Base-by-base conservation (phyloP, 108 stramenopile species). In the Epipyxis sp. region DNA sequence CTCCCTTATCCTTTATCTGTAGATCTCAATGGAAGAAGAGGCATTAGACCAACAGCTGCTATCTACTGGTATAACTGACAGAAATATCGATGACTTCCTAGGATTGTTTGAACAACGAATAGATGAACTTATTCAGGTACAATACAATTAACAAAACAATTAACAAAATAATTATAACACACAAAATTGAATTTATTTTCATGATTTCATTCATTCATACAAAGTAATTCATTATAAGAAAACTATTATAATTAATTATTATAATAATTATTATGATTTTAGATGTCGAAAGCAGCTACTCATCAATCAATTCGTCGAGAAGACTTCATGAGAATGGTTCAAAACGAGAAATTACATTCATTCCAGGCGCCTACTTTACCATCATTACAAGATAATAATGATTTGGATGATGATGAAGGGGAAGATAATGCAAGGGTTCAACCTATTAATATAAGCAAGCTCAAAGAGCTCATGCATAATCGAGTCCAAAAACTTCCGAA, bases 121-220 rank as follows among this genome's bases (percentile, higher is more conserved):
- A 39, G 77, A 40, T 77, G 77, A 81, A 41, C 57, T 81, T 20
- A 59, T 81, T n/a, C 81, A 81, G 59, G 39, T 76, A n/a, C n/a
- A n/a, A n/a, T n/a, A n/a, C n/a, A n/a, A n/a, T n/a, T n/a, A n/a
- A n/a, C n/a, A n/a, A n/a, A n/a, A n/a, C n/a, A n/a, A n/a, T n/a
- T n/a, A n/a, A n/a, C n/a, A n/a, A n/a, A n/a, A n/a, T n/a, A 57
- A 57, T n/a, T n/a, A n/a, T n/a, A n/a, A n/a, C n/a, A n/a, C n/a
- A n/a, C n/a, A n/a, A n/a, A n/a, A n/a, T n/a, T n/a, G n/a, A n/a
- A n/a, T n/a, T n/a, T n/a, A n/a, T n/a, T n/a, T n/a, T n/a, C n/a
- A n/a, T n/a, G n/a, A n/a, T n/a, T n/a, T n/a, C n/a, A n/a, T n/a
- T n/a, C n/a, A n/a, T n/a, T n/a, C n/a, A n/a, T n/a, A n/a, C n/a